Conservation (phyloP, 768 basidiomycete species). For the Lactifluus piperatus region DNA sequence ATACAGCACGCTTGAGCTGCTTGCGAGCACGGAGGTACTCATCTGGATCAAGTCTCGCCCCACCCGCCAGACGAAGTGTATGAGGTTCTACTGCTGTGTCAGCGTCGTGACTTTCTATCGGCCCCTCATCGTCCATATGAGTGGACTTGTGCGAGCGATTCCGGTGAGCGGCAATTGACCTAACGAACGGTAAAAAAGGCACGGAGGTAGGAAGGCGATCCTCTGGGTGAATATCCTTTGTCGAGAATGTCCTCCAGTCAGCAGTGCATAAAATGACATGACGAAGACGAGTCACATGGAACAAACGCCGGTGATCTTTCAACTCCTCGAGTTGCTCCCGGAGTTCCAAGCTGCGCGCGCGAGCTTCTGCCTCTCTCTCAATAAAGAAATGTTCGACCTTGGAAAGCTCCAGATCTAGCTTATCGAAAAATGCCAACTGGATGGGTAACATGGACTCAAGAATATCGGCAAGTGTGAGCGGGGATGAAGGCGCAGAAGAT, state of each 20-base stretch:
- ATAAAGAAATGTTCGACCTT: conserved; percentile 83
- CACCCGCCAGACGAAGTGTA: not conserved
- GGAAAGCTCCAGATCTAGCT: conserved; percentile 69
- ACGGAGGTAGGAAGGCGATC: not conserved
- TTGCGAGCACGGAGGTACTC: conserved; percentile 81
- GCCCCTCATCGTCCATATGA: not conserved
- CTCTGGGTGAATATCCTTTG: conserved; percentile 10
- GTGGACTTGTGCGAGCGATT: not conserved
- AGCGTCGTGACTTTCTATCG: not conserved
- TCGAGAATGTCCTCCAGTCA: not conserved
- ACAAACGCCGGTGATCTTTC: conserved; percentile 12
- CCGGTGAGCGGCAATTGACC: not conserved
- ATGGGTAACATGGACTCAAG: conserved; percentile 47
- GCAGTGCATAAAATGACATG: not conserved
- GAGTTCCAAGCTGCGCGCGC: conserved; percentile 30
- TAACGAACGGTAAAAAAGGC: not conserved
- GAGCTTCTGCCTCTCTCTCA: conserved; percentile 58
- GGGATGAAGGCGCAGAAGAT: not conserved
- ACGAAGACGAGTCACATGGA: conserved; percentile 2
- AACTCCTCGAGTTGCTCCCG: conserved; percentile 15
- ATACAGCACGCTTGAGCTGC: conserved; percentile 71
- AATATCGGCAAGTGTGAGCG: conserved; percentile 29
- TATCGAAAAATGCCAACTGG: conserved; percentile 66
- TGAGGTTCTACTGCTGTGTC: conserved; percentile 1
- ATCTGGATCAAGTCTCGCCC: conserved; percentile 45